phyloP scores from a whole-genome alignment of 495 filamentous ascomycete genomes.

The Xylaria castorea region DNA sequence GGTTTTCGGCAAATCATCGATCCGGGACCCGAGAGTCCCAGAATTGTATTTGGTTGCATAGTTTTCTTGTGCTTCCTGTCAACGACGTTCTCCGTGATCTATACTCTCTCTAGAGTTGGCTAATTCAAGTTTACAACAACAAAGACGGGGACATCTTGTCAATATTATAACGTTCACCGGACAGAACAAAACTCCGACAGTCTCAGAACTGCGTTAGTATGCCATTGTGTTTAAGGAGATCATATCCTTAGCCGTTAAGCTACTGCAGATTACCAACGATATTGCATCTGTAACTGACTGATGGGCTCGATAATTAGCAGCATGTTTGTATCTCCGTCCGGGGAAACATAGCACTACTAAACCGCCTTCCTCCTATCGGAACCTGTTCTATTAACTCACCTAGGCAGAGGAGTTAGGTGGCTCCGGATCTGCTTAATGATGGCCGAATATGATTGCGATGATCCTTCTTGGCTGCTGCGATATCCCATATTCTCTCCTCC shows the following conservation, averaged over 20 bases:
- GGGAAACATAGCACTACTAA: background rate
- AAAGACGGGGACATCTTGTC: background rate
- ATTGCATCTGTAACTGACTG: background rate
- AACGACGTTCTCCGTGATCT: background rate
- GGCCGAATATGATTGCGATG: background rate
- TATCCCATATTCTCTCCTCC: background rate
- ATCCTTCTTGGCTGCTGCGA: conserved; percentile 19
- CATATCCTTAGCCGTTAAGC: background rate
- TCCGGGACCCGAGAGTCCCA: too few relatives aligned
- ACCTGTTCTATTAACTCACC: background rate
- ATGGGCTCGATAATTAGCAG: background rate
- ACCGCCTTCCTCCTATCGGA: background rate
- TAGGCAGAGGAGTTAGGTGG: conserved; percentile 4
- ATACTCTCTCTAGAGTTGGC: background rate
- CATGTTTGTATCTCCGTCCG: background rate
- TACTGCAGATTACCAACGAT: background rate
- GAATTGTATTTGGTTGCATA: background rate
- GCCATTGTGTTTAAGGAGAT: background rate
- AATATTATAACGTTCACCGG: background rate
- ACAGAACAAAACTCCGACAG: background rate
- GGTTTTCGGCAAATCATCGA: background rate
- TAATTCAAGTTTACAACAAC: background rate
- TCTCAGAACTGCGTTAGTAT: background rate
- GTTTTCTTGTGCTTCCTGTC: background rate
- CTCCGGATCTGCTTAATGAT: conserved; percentile 20